A percentile compares a stretch with the other conserved stretches of the same genome.
Evolutionary conservation across 139 green algal genomes (phyloP).

Genomic region (Nannochloris sp.): DNA sequence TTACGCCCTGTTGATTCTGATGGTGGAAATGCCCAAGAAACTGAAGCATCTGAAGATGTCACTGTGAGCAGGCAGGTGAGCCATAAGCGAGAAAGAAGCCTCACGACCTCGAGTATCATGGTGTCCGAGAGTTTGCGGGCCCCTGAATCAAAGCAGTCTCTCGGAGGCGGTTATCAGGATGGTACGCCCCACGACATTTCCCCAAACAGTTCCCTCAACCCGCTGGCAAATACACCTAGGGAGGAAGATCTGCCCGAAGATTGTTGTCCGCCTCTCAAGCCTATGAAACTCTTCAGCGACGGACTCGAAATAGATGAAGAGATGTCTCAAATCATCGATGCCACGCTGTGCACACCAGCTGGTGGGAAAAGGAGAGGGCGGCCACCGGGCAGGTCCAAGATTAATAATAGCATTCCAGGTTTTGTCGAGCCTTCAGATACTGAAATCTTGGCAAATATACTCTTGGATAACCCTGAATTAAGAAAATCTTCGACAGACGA

Average conservation of each 20-base stretch:
- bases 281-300: background rate
- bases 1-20: background rate
- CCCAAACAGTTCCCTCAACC: no score
- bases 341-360: background rate
- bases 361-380: slow-evolving; percentile 3
- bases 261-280: background rate
- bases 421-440: background rate
- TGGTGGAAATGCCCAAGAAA: background rate
- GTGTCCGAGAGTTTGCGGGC: background rate
- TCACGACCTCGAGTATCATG: background rate
- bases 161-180: no score
- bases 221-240: no score
- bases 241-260: background rate
- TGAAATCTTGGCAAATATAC: slow-evolving; percentile 10
- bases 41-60: background rate
- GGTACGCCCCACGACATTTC: no score
- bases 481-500: background rate
- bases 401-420: background rate
- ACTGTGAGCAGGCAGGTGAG: background rate
- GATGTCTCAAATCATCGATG: background rate
- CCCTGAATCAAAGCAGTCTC: background rate
- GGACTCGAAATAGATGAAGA: slow-evolving; percentile 8
- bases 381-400: slow-evolving; percentile 2
- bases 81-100: background rate
- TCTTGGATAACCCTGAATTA: slow-evolving; percentile 1